These are phyloP conservation scores for Rhododendron simsii DNA, from an alignment of 148 eudicot genomes.

Conservation along the genomic window DNA sequence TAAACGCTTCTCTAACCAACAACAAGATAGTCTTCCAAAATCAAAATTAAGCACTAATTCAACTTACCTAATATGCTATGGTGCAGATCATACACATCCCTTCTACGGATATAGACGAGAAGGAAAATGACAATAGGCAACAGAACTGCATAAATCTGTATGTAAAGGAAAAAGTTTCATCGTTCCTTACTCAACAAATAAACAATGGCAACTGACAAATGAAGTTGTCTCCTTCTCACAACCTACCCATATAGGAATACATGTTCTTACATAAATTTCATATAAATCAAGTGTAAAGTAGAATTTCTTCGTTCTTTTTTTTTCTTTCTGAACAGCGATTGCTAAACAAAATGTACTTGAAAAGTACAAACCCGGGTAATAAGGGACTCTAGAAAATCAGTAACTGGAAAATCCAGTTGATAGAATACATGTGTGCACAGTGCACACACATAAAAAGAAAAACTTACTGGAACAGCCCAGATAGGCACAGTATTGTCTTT, in stretches of 20 bases:
- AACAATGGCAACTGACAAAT: not conserved
- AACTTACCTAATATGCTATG: constrained; percentile 58
- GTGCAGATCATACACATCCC: constrained; percentile 81
- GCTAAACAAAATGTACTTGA: not conserved
- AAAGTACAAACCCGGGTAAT: not conserved
- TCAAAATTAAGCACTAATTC: not conserved
- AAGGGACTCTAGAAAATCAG: not conserved
- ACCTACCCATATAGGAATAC: not conserved
- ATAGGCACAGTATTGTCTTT: constrained; percentile 60
- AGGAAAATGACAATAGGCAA: constrained; percentile 55
- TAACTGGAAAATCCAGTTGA: not conserved
- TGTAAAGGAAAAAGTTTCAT: not conserved
- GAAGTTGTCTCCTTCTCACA: not conserved
- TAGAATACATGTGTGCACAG: not conserved
- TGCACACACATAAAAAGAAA: not conserved
- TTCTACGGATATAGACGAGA: constrained; percentile 45
- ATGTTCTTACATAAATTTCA: not conserved
- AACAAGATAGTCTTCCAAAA: not conserved
- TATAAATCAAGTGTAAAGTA: not conserved
- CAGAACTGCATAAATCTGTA: constrained; percentile 53
- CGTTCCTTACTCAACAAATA: not conserved
- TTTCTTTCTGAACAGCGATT: not conserved
- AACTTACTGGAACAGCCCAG: constrained; percentile 77
- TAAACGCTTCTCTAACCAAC: not conserved
- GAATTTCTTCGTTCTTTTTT: not conserved